Conservation (phyloP, 164 flowering plant species). For the Chimonanthus praecox region DNA sequence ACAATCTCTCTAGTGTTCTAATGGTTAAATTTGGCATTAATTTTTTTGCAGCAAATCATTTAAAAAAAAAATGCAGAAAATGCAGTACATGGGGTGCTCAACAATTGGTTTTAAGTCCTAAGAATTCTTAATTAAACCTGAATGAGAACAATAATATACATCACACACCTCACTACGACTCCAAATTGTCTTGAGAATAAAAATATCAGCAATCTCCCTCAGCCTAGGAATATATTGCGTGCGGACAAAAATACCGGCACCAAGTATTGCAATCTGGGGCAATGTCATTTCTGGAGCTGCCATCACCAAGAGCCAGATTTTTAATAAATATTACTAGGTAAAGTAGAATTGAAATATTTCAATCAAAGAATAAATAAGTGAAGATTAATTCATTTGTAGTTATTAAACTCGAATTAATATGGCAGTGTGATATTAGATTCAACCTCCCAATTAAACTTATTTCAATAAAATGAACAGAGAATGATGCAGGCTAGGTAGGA, state of each 20-base stretch:
- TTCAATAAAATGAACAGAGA: too few species aligned
- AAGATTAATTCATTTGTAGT: too few species aligned
- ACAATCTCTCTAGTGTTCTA: background rate
- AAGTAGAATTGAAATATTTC: background rate
- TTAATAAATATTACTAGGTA: background rate
- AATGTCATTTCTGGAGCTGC: slow-evolving; percentile 21
- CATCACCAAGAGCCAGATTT: background rate
- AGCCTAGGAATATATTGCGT: slow-evolving; percentile 78
- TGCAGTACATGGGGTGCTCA: background rate
- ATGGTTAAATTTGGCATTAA: background rate
- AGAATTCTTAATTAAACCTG: background rate
- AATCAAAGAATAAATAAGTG: background rate
- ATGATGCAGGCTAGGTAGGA: too few species aligned
- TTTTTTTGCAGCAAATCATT: background rate
- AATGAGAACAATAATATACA: background rate
- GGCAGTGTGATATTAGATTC: too few species aligned
- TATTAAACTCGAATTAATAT: too few species aligned
- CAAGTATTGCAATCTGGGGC: slow-evolving; percentile 75
- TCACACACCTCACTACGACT: slow-evolving; percentile 65
- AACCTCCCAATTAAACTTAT: too few species aligned
- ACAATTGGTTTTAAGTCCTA: background rate
- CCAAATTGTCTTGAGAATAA: slow-evolving; percentile 66
- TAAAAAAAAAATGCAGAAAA: background rate
- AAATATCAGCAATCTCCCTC: slow-evolving; percentile 64
- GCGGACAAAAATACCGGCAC: slow-evolving; percentile 82